phyloP scores from a whole-genome alignment of 2,329 filamentous ascomycete genomes.

The Ophiosphaerella korrae region DNA sequence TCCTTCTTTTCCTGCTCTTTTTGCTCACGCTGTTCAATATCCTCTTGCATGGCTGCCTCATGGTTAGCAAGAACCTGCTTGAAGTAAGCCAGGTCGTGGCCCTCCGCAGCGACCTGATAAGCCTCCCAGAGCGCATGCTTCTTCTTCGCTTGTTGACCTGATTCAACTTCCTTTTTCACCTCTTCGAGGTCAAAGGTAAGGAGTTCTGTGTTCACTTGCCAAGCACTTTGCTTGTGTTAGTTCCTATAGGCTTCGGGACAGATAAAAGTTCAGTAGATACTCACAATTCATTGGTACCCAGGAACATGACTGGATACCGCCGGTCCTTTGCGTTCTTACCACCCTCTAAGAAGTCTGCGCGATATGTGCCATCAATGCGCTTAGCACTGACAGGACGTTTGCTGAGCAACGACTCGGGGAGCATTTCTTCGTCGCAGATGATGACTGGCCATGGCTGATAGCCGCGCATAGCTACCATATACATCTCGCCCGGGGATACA shows the following conservation, averaged over 20 bases:
- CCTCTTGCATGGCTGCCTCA: slow-evolving; percentile 60
- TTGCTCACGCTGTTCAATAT: slow-evolving; percentile 67
- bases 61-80: slow-evolving; percentile 74
- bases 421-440: slow-evolving; percentile 92
- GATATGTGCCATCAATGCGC: slow-evolving; percentile 81
- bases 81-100: slow-evolving; percentile 79
- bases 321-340: slow-evolving; percentile 85
- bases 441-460: slow-evolving; percentile 94
- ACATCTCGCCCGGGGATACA: slow-evolving; percentile 89
- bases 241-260: not conserved
- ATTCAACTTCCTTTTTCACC: slow-evolving; percentile 71
- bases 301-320: slow-evolving; percentile 93
- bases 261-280: slow-evolving; percentile 48
- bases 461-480: slow-evolving; percentile 90
- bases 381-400: slow-evolving; percentile 83
- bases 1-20: slow-evolving; percentile 66
- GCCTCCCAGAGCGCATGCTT: slow-evolving; percentile 79
- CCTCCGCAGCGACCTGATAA: slow-evolving; percentile 78
- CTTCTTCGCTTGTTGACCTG: slow-evolving; percentile 82
- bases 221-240: slow-evolving; percentile 66
- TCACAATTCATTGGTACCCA: slow-evolving; percentile 96
- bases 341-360: slow-evolving; percentile 83
- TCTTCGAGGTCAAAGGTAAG: slow-evolving; percentile 76
- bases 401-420: slow-evolving; percentile 77
- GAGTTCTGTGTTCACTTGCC: slow-evolving; percentile 86